Evolutionary conservation across 331 rosid species (phyloP).

Genomic region (Rhamnella rubrinervis): DNA sequence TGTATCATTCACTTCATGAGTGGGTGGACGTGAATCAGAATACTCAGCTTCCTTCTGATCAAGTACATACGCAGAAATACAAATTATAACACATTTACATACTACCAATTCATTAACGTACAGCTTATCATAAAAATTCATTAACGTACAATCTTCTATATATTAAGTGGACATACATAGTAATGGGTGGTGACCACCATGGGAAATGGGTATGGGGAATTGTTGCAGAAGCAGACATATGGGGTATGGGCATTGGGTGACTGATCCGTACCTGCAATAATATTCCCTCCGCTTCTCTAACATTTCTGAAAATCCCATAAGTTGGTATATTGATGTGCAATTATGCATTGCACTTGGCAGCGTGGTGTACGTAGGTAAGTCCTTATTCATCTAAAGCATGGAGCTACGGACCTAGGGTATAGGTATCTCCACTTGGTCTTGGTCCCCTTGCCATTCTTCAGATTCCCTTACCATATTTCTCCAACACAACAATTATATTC

Average conservation of each 20-base stretch:
- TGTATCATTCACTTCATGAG: no score
- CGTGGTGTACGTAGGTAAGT: neutral
- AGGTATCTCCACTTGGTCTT: neutral
- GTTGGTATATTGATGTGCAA: slow-evolving; percentile 3
- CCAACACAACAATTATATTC: no score
- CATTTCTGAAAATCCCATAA: slow-evolving; percentile 1
- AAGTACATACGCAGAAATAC: no score
- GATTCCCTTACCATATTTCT: no score
- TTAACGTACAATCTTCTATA: no score
- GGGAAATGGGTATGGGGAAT: neutral
- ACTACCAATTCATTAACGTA: no score
- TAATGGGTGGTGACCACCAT: neutral
- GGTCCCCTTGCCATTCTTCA: no score
- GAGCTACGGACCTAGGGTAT: neutral
- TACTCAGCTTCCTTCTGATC: no score
- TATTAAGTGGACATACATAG: no score
- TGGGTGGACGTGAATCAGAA: no score
- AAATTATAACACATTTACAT: no score
- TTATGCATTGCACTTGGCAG: slow-evolving; percentile 8
- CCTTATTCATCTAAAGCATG: neutral
- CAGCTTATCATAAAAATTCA: no score
- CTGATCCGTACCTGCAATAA: neutral
- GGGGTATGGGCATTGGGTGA: neutral
- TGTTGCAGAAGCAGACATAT: neutral
- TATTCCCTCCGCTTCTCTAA: neutral